These are phyloP conservation scores for Diddensiella transvaalensis DNA, from an alignment of 805 yeast species.

Conservation along the genomic window DNA sequence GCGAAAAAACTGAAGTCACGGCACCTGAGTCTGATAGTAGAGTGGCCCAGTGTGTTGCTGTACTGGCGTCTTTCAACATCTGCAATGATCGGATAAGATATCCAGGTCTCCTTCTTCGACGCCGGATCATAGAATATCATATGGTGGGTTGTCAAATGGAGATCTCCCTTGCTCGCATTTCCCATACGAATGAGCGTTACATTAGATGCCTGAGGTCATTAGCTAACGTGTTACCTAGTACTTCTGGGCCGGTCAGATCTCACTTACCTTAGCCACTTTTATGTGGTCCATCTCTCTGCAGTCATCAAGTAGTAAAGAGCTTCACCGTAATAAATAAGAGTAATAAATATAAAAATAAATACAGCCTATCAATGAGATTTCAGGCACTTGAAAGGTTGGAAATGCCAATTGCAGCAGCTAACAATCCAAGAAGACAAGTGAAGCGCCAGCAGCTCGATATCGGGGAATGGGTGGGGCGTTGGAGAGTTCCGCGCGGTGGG, in stretches of 20 bases:
- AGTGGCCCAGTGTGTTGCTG: constrained; percentile 18
- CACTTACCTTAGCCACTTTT: constrained; percentile 47
- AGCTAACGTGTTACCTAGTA: background rate
- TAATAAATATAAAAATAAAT: too few relatives aligned
- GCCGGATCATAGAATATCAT: constrained; percentile 48
- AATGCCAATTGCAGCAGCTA: too few relatives aligned
- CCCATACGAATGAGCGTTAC: constrained; percentile 61
- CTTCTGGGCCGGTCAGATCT: background rate
- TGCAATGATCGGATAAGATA: constrained; percentile 81
- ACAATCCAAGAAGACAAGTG: too few relatives aligned
- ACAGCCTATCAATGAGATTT: too few relatives aligned
- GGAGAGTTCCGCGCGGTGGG: too few relatives aligned
- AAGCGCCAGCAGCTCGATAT: too few relatives aligned
- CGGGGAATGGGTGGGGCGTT: too few relatives aligned
- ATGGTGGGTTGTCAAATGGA: constrained; percentile 74
- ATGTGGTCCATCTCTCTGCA: constrained; percentile 56
- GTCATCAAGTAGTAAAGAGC: too few relatives aligned
- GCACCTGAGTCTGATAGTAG: constrained; percentile 68
- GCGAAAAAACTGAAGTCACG: constrained; percentile 82
- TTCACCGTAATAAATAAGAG: too few relatives aligned
- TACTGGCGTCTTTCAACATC: constrained; percentile 29
- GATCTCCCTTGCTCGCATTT: constrained; percentile 48
- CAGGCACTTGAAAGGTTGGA: too few relatives aligned
- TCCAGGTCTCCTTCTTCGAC: constrained; percentile 71
- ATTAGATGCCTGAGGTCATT: constrained; percentile 31